These are phyloP conservation scores for Albatrellus ellisii DNA, from an alignment of 768 basidiomycete species.

Conservation along the genomic window DNA sequence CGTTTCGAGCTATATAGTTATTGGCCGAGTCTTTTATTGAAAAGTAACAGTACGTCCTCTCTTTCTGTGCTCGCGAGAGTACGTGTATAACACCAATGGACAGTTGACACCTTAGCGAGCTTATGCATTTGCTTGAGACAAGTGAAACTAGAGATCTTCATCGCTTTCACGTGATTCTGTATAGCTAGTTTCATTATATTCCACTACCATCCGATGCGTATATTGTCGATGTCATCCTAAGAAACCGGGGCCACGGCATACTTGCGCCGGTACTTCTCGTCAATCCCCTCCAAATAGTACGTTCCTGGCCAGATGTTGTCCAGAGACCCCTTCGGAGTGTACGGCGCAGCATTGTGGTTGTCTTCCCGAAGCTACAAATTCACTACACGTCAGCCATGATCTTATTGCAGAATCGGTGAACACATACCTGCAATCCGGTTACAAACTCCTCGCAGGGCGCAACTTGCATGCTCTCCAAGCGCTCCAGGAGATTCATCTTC, in stretches of 20 bases:
- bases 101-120: no score
- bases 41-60: no score
- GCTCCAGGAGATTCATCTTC: constrained; percentile 70
- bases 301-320: constrained; percentile 92
- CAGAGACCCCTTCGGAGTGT: constrained; percentile 72
- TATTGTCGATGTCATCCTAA: no score
- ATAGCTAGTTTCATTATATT: no score
- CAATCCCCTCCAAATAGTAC: constrained; percentile 87
- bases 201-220: no score
- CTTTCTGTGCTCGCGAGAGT: no score
- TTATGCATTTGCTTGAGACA: no score
- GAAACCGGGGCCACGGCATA: constrained; percentile 39
- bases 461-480: constrained; percentile 79
- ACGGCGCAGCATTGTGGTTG: constrained; percentile 85
- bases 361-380: constrained; percentile 67
- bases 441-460: constrained; percentile 90
- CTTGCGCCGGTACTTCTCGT: constrained; percentile 84
- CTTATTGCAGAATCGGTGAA: background rate
- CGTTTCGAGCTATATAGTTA: no score
- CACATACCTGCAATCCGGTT: constrained; percentile 51
- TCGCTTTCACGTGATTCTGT: no score
- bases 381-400: background rate
- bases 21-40: no score
- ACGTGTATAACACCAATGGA: no score
- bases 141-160: no score